phyloP scores from a whole-genome alignment of 148 eudicot species.

The Persicaria maculosa region DNA sequence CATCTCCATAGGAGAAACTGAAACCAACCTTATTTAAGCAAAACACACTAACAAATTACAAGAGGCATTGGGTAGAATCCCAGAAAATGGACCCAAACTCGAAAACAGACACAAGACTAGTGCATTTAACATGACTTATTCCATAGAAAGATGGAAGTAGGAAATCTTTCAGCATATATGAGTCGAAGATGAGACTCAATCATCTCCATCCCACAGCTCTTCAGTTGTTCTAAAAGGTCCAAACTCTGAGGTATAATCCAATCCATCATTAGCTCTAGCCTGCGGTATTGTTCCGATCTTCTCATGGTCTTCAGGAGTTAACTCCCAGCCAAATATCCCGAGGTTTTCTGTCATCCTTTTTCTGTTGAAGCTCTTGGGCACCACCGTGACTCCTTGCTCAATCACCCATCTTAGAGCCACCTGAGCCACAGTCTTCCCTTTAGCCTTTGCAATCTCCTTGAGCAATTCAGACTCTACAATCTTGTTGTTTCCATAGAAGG shows the following conservation, averaged over 20 bases:
- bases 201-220: slow-evolving; percentile 52
- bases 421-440: slow-evolving; percentile 56
- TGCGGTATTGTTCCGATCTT: slow-evolving; percentile 34
- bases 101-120: neutral
- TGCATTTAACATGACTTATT: neutral
- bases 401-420: slow-evolving; percentile 45
- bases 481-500: slow-evolving; percentile 37
- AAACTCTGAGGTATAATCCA: slow-evolving; percentile 29
- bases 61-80: neutral
- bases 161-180: neutral
- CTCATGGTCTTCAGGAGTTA: slow-evolving; percentile 30
- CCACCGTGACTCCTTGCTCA: slow-evolving; percentile 42
- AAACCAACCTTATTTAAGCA: neutral
- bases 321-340: slow-evolving; percentile 31
- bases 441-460: slow-evolving; percentile 39
- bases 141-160: neutral
- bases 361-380: slow-evolving; percentile 48
- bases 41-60: neutral
- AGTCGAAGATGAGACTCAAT: neutral
- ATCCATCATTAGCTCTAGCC: slow-evolving; percentile 28
- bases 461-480: slow-evolving; percentile 40
- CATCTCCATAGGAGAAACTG: too few relatives aligned
- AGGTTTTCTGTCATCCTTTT: slow-evolving; percentile 54
- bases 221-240: slow-evolving; percentile 38
- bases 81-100: neutral